Evolutionary conservation across 768 basidiomycete species (phyloP).

Genomic region (Lentinula raphanica): DNA sequence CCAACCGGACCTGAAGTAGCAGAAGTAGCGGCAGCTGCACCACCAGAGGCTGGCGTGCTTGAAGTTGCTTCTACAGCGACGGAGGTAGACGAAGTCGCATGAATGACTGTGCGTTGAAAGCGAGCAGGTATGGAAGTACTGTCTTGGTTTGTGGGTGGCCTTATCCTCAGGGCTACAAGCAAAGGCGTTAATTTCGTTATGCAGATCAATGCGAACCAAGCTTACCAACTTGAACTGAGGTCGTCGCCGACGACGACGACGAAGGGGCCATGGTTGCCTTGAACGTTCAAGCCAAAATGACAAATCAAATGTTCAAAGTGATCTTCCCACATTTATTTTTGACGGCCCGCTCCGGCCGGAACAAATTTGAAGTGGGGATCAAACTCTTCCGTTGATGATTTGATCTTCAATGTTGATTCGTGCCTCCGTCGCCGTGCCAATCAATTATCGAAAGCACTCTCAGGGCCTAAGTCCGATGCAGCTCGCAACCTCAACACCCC

Average conservation of each 20-base stretch:
- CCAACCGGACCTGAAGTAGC: conserved; percentile 36
- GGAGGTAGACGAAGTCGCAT: conserved; percentile 65
- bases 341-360: background rate
- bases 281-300: conserved; percentile 2
- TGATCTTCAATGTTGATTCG: too few species aligned
- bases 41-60: conserved; percentile 44
- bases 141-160: conserved; percentile 84
- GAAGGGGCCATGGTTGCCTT: conserved; percentile 33
- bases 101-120: conserved; percentile 88
- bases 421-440: background rate
- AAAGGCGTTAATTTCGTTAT: conserved; percentile 10
- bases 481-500: too few species aligned
- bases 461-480: too few species aligned
- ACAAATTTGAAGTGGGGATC: background rate
- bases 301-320: background rate
- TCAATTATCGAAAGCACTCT: too few species aligned
- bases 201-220: conserved; percentile 15
- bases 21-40: conserved; percentile 41
- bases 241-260: conserved; percentile 70
- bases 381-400: background rate
- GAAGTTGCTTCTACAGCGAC: conserved; percentile 77
- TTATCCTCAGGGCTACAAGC: conserved; percentile 75
- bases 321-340: background rate
- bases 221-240: conserved; percentile 93
- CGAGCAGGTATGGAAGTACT: conserved; percentile 83